A percentile compares a stretch with the other conserved stretches of the same genome.
These are phyloP conservation scores for Cicer bijugum DNA, from an alignment of 306 rosid genomes.

Conservation along the genomic window DNA sequence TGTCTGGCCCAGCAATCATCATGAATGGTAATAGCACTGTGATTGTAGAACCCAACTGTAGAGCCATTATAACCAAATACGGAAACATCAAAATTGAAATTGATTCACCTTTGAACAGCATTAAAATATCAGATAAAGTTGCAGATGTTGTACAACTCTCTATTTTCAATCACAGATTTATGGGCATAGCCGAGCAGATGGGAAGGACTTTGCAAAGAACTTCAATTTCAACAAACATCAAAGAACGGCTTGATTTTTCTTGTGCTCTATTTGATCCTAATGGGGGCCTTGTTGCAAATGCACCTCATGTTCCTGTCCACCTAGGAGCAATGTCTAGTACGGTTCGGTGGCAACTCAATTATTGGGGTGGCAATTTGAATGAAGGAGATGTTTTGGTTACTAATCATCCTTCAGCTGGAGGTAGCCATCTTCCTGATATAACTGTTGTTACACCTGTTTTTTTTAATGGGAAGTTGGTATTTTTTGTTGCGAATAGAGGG, in stretches of 20 bases:
- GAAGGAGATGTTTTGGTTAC: slow-evolving; percentile 96
- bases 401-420: slow-evolving; percentile 96
- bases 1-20: slow-evolving; percentile 80
- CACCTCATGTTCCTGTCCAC: slow-evolving; percentile 95
- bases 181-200: slow-evolving; percentile 99
- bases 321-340: slow-evolving; percentile 96
- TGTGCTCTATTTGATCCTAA: slow-evolving; percentile 93
- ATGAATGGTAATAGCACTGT: slow-evolving; percentile 98
- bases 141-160: slow-evolving; percentile 94
- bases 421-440: slow-evolving; percentile 97
- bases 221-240: slow-evolving; percentile 94
- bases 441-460: slow-evolving; percentile 92
- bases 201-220: slow-evolving; percentile 96
- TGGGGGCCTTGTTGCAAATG: slow-evolving; percentile 96
- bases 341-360: slow-evolving; percentile 83
- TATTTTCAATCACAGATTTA: slow-evolving; percentile 89
- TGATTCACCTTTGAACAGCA: slow-evolving; percentile 57
- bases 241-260: slow-evolving; percentile 94
- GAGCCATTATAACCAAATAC: slow-evolving; percentile 73
- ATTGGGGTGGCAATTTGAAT: slow-evolving; percentile 72
- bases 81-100: slow-evolving; percentile 84
- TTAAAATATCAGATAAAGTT: slow-evolving; percentile 63
- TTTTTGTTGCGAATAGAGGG: slow-evolving; percentile 92
- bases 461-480: slow-evolving; percentile 68
- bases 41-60: slow-evolving; percentile 82